These are phyloP conservation scores for Naganishia randhawae DNA, from an alignment of 768 basidiomycete species.

Conservation along the genomic window DNA sequence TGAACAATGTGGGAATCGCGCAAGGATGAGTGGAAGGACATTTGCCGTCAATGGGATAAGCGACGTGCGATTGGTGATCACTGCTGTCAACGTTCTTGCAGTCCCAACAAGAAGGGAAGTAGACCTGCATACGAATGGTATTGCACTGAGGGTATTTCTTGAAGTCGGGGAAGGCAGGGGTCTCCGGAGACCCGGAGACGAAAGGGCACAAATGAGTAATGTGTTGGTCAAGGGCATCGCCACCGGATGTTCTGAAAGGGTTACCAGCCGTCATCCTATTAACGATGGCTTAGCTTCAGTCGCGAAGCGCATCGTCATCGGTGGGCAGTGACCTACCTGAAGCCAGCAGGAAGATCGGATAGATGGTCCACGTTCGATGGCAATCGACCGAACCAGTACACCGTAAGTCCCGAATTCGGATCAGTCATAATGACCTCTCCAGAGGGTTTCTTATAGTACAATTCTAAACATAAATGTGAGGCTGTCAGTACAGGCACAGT, in stretches of 20 bases:
- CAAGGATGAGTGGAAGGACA: slow-evolving; percentile 49
- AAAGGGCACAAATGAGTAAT: slow-evolving; percentile 10
- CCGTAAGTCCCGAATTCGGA: not conserved
- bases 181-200: not conserved
- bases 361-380: slow-evolving; percentile 25
- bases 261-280: slow-evolving; percentile 14
- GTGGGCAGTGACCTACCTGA: not conserved
- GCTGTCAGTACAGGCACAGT: not conserved
- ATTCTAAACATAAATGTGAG: not conserved
- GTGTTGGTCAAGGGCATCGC: slow-evolving; percentile 5
- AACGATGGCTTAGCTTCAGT: not conserved
- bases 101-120: slow-evolving; percentile 48
- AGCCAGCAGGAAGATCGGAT: slow-evolving; percentile 19
- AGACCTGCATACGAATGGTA: slow-evolving; percentile 51
- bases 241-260: not conserved
- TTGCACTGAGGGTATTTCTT: slow-evolving; percentile 36
- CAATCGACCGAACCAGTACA: slow-evolving; percentile 17
- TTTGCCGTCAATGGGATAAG: slow-evolving; percentile 45
- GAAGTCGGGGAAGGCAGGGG: slow-evolving; percentile 15
- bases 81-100: slow-evolving; percentile 52
- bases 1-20: slow-evolving; percentile 38
- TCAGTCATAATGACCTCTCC: slow-evolving; percentile 3
- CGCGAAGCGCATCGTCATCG: too few species aligned
- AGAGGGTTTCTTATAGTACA: not conserved
- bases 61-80: slow-evolving; percentile 51